Base-by-base conservation (phyloP, 352 stramenopile genomes). In the Peronospora tabacina region DNA sequence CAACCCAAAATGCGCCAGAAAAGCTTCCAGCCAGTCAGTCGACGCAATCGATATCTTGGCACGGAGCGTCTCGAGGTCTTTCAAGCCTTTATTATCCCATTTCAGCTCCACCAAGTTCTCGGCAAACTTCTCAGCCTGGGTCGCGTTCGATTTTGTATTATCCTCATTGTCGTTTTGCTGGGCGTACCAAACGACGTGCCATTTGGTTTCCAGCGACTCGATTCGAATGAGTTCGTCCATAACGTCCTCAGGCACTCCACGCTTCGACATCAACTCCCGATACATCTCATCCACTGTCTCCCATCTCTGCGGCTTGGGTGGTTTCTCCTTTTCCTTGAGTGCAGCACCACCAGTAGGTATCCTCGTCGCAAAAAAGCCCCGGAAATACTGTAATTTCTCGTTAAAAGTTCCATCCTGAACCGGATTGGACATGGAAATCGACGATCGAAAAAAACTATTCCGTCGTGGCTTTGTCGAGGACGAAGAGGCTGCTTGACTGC, bases 251-350 rank as follows among this genome's bases (percentile, higher is more conserved):
- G 81, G 81, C 13, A 92, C 81, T 32, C 75, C 75, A 24, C 81
- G 81, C 54, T 90, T 92, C 10, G 79, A 24, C 29, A 92, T 71
- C 41, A 92, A 34, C 2, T 92, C 78, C 0, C 81, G 64, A 40
- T 92, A 92, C 81, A 92, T 92, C 43, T 92, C 76, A 38, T 92
- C 81, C n/a, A 92, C 81, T 0, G 74, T 87, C 11, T 86, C 81
- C 28, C 62, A 61, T 42, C 73, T 79, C 7, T 75, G 72, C 13
- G 70, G 67, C 30, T 75, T 75, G 2, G 68, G 61, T 0, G 75
- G 68, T 40, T 87, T 87, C 29, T 86, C 75, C 48, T 87, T 81
- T n/a, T 67, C 52, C 41, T 87, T 90, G 1, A 72, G 65, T 0
- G 74, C 72, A 11, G 81, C 62, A 8, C 75, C 75, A 26, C 78